Base-by-base conservation (phyloP, 1,284 basidiomycete genomes). In the Porogramme epimiltina region DNA sequence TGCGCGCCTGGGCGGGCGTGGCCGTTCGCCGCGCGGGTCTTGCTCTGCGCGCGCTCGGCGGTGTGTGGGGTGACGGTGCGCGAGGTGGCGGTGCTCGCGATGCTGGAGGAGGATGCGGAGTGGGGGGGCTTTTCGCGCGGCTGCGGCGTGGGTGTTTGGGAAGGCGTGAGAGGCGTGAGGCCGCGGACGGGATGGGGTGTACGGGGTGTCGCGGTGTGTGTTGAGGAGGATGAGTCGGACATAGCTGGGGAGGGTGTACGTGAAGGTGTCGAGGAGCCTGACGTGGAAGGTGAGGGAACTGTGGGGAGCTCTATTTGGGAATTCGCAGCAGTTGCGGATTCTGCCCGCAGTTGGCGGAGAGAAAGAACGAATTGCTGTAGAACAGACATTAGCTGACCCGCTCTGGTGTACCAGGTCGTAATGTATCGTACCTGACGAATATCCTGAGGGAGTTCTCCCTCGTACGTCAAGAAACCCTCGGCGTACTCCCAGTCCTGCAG, bases 401-500 rank as follows among this genome's bases (percentile, higher is more conserved):
- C n/a, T n/a, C n/a, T 11, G 36, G 36, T 18, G 23, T 19, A 24
- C 34, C 24, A 19, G 22, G 28, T 8, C 28, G 28, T 8, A 8
- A 19, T 9, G 11, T 13, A 8, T 62, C 79, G 53, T 65, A 89
- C 89, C 72, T 78, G 72, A 65, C 82, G 75, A 43, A 67, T 71
- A 15, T 73, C 69, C 0, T 65, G 56, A n/a, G 75, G 59, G 22
- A 91, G 70, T 62, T 91, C 87, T 22, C 72, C 70, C 65, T 91
- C 89, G 59, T 87, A 87, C 44, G 79, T 73, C 54, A 92, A 61
- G 62, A 90, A 91, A 54, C 89, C 87, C 46, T 73, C 75, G 11
- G 85, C 86, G 62, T 90, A 89, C 23, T 86, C 82, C 89, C 89
- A 92, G 56, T 89, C 84, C 45, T 80, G 81, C 36, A 92, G 66